Percentiles rank a stretch among this genome's conserved stretches.
These are phyloP conservation scores for Juglanconis oblonga DNA, from an alignment of 2,329 filamentous ascomycete genomes.

Conservation along the genomic window DNA sequence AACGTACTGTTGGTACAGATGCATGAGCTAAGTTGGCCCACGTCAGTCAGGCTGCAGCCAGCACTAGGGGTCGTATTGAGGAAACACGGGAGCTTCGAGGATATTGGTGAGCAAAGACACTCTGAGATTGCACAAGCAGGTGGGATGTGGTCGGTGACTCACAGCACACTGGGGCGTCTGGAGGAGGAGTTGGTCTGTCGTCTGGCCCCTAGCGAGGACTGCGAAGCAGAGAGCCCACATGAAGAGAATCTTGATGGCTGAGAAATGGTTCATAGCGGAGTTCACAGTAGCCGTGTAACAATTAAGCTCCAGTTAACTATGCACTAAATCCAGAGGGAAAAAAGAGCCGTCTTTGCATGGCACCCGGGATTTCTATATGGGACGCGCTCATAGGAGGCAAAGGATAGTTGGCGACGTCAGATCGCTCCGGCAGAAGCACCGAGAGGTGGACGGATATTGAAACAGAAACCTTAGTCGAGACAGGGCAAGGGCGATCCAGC, in stretches of 20 bases:
- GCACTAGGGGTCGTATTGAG: background rate
- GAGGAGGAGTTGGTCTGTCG: background rate
- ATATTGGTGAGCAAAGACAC: background rate
- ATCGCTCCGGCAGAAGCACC: background rate
- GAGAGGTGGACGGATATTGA: background rate
- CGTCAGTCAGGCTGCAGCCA: background rate
- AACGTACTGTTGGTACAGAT: slow-evolving; percentile 5
- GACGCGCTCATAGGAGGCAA: background rate
- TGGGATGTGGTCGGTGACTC: background rate
- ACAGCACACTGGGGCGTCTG: slow-evolving; percentile 8
- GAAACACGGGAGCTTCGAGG: slow-evolving; percentile 1
- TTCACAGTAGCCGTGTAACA: background rate
- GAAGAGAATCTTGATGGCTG: background rate
- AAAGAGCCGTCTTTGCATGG: too few relatives aligned
- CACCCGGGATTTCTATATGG: too few relatives aligned
- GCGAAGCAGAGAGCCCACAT: slow-evolving; percentile 6
- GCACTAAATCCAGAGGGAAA: too few relatives aligned
- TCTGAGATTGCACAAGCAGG: background rate
- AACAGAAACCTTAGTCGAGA: background rate
- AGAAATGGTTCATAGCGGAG: background rate
- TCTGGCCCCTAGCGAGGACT: slow-evolving; percentile 4
- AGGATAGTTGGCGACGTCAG: background rate
- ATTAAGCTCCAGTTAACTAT: too few relatives aligned
- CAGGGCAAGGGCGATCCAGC: background rate
- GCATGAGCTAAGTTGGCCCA: slow-evolving; percentile 6